These are phyloP conservation scores for Ganoderma multipileum DNA, from an alignment of 1,284 basidiomycete species.

Conservation along the genomic window DNA sequence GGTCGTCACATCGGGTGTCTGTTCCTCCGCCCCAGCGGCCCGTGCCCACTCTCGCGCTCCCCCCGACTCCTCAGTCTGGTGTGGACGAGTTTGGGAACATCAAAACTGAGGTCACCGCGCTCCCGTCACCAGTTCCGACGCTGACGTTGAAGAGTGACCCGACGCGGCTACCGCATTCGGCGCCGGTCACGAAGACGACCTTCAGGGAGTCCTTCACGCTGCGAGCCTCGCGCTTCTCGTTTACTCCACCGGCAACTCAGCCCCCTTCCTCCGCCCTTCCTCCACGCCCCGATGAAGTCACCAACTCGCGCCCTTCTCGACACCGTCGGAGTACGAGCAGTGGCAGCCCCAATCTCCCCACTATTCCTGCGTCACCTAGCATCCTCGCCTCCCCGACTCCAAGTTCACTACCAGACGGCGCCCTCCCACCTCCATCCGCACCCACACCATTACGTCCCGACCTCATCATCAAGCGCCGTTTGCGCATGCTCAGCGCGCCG, in stretches of 20 bases:
- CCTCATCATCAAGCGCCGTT: conserved; percentile 54
- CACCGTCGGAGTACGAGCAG: conserved; percentile 48
- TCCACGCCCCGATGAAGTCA: conserved; percentile 63
- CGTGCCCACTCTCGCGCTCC: conserved; percentile 69
- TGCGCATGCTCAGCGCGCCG: conserved; percentile 69
- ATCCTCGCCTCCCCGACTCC: conserved; percentile 49
- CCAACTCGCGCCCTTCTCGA: conserved; percentile 27
- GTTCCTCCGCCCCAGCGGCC: conserved; percentile 74
- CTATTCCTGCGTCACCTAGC: conserved; percentile 53
- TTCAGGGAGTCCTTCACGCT: conserved; percentile 60
- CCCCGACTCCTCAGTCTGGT: conserved; percentile 59
- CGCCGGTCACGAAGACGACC: conserved; percentile 46
- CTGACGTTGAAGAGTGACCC: conserved; percentile 28
- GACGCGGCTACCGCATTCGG: conserved; percentile 31
- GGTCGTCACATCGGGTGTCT: conserved; percentile 57
- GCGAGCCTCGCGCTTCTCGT: conserved; percentile 63
- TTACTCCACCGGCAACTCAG: conserved; percentile 61
- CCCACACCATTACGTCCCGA: conserved; percentile 47
- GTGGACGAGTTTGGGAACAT: conserved; percentile 27
- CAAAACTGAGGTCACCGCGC: conserved; percentile 23
- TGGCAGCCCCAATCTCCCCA: conserved; percentile 44
- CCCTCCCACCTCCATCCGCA: conserved; percentile 41
- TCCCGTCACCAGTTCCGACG: conserved; percentile 37
- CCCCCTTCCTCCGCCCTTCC: conserved; percentile 63
- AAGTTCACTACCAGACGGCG: conserved; percentile 52